Percentiles rank a stretch among this genome's conserved stretches.
Evolutionary conservation across 2,329 filamentous ascomycete species (phyloP).

Genomic region (Aspergillus uvarum): DNA sequence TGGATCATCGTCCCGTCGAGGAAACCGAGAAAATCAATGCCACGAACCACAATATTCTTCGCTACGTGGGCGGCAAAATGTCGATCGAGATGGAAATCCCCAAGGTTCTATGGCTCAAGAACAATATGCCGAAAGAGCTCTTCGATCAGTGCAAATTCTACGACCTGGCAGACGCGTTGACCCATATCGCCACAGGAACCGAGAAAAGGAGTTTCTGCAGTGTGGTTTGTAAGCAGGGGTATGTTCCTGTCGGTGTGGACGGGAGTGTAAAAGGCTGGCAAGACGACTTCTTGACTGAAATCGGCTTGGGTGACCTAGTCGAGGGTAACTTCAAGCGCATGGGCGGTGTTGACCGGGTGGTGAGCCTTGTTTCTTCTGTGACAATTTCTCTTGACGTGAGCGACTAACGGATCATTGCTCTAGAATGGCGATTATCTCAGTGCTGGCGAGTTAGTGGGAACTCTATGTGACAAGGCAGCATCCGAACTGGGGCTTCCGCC

Average conservation of each 20-base stretch:
- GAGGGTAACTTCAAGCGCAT: slow-evolving; percentile 89
- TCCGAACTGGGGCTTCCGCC: slow-evolving; percentile 77
- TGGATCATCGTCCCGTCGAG: slow-evolving; percentile 87
- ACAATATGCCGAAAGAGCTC: slow-evolving; percentile 89
- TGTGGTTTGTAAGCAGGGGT: slow-evolving; percentile 96
- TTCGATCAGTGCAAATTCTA: slow-evolving; percentile 97
- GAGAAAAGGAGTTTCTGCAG: slow-evolving; percentile 94
- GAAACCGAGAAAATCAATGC: slow-evolving; percentile 93
- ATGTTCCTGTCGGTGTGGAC: slow-evolving; percentile 93
- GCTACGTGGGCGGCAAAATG: slow-evolving; percentile 97
- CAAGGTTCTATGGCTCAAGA: slow-evolving; percentile 97
- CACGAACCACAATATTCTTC: slow-evolving; percentile 86
- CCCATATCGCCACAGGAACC: slow-evolving; percentile 87
- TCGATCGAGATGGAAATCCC: slow-evolving; percentile 99
- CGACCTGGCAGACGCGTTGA: slow-evolving; percentile 87
- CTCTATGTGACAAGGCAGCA: slow-evolving; percentile 78
- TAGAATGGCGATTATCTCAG: slow-evolving; percentile 91
- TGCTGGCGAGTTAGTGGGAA: slow-evolving; percentile 86
- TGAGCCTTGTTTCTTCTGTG: slow-evolving; percentile 55
- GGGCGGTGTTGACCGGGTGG: slow-evolving; percentile 91
- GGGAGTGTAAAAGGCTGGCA: slow-evolving; percentile 98
- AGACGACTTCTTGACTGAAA: slow-evolving; percentile 82
- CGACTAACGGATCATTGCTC: slow-evolving; percentile 12
- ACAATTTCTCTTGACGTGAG: slow-evolving; percentile 8
- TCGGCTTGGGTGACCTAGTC: slow-evolving; percentile 80